Base-by-base conservation (phyloP, 805 yeast species). In the Metschnikowia chrysomelidarum region DNA sequence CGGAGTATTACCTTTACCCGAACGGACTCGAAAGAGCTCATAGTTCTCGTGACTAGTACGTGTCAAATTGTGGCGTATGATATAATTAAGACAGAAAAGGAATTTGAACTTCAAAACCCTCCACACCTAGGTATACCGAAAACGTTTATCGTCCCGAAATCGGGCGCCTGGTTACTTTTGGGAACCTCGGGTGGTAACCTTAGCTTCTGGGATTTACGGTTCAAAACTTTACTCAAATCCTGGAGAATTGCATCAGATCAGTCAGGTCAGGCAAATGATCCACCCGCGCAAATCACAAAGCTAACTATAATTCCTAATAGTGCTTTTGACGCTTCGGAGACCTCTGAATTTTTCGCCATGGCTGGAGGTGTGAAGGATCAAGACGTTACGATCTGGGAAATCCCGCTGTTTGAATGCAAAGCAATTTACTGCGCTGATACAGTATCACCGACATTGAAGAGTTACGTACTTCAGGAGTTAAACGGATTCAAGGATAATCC, bases 121-220 rank as follows among this genome's bases (percentile, higher is more conserved):
- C 64, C 75, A 0, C 59, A 70, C 2, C 82, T 79, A 60, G 98
- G 98, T 0, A 60, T 75, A 2, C 73, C 82, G 0, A 72, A 79
- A 0, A 60, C 81, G 12, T 75, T 87, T 49, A 68, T 76, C 1
- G 58, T 83, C 15, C 83, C 81, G 35, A 56, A 61, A 0, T 60
- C 67, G 11, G 59, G 65, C 17, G 62, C 73, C 4, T 87, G 96
- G 87, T 54, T 86, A 1, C 55, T 86, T 7, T 53, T 82, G 2
- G 97, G 96, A 0, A 86, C 96, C 0, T 62, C 75, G 0, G 73
- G 72, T 24, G 97, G 97, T 1, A 62, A 81, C 1, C 53, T 93
- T 19, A 80, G 78, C 44, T 59, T 91, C 11, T 88, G 96, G 95
- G 96, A 88, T 56, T 46, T 85, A 22, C 64, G 94, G 35, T 86